These are phyloP conservation scores for Neurospora sp. DNA, from an alignment of 495 filamentous ascomycete species.

Conservation along the genomic window DNA sequence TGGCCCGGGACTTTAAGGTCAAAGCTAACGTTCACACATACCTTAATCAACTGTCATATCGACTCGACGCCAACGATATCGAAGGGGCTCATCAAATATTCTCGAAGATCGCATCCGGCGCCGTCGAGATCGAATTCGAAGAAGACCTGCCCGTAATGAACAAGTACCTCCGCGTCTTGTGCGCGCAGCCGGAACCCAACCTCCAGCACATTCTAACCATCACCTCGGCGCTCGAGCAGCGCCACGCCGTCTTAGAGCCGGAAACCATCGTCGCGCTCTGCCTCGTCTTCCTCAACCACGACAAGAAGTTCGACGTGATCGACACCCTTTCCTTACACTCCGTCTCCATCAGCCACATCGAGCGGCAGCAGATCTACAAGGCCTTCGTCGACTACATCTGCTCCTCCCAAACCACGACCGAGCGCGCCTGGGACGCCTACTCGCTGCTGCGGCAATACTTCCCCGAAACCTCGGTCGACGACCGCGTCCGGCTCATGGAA, in stretches of 20 bases:
- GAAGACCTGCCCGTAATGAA: conserved; percentile 58
- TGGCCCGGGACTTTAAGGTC: conserved; percentile 53
- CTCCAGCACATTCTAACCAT: conserved; percentile 62
- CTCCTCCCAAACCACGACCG: conserved; percentile 47
- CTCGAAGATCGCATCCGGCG: conserved; percentile 42
- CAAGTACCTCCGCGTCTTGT: conserved; percentile 65
- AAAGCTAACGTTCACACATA: conserved; percentile 53
- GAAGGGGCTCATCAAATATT: conserved; percentile 54
- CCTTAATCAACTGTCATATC: conserved; percentile 65
- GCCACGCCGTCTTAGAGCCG: conserved; percentile 54
- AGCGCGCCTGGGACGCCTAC: conserved; percentile 72
- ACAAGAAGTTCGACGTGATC: conserved; percentile 62
- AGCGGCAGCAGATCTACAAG: conserved; percentile 52
- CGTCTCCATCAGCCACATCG: conserved; percentile 49
- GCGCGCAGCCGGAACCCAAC: conserved; percentile 37
- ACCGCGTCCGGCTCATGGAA: conserved; percentile 66
- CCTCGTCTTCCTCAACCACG: conserved; percentile 56
- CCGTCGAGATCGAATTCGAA: conserved; percentile 33
- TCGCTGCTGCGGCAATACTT: conserved; percentile 65
- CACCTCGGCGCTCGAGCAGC: conserved; percentile 63
- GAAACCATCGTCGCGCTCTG: conserved; percentile 63
- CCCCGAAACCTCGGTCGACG: conserved; percentile 52
- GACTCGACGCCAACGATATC: conserved; percentile 57
- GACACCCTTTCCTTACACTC: conserved; percentile 64
- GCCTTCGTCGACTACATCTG: conserved; percentile 52